Evolutionary conservation across 176 grass and related monocot species (phyloP).

Genomic region (Pharus latifolius): DNA sequence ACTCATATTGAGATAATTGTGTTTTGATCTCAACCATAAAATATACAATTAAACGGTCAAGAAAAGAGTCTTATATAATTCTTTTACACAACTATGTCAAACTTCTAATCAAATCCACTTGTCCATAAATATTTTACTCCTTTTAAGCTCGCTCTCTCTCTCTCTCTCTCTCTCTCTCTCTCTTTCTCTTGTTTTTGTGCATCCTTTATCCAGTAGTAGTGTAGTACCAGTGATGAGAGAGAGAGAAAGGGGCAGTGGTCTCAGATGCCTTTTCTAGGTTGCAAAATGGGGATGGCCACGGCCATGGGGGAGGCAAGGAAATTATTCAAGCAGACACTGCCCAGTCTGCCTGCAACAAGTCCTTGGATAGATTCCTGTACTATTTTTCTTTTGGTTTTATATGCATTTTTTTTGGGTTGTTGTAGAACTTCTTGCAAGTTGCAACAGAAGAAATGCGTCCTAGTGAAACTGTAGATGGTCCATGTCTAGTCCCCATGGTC

Average conservation of each 20-base stretch:
- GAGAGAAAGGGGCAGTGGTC: not conserved
- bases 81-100: no score
- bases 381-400: no score
- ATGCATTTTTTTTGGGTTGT: not conserved
- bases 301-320: not conserved
- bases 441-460: not conserved
- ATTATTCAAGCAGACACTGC: constrained; percentile 6
- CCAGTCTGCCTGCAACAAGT: not conserved
- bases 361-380: not conserved
- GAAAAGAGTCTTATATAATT: no score
- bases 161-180: no score
- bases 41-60: no score
- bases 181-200: no score
- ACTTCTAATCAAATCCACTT: no score
- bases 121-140: no score
- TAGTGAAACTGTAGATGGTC: not conserved
- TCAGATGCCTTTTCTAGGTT: not conserved
- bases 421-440: not conserved
- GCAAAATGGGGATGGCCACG: not conserved
- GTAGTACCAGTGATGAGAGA: not conserved
- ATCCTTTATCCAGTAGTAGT: no score
- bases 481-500: not conserved
- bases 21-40: no score
- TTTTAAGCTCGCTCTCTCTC: no score
- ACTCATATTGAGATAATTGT: no score